A percentile compares a stretch with the other conserved stretches of the same genome.
Evolutionary conservation across 257 asterid species (phyloP).

Genomic region (Paulownia fortunei): DNA sequence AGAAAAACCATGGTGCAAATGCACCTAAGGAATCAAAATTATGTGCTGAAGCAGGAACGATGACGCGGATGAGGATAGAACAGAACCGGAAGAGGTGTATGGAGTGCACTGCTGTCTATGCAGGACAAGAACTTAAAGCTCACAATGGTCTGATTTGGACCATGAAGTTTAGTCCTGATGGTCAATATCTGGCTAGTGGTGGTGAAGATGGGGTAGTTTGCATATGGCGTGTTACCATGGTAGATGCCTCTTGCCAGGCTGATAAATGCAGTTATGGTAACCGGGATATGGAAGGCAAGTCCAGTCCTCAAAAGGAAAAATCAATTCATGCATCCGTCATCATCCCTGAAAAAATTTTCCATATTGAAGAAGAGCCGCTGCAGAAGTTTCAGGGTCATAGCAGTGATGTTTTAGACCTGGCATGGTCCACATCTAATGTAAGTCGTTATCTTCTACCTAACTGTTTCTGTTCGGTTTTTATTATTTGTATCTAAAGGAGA

Average conservation of each 20-base stretch:
- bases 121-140: constrained; percentile 65
- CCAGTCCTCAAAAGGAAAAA: constrained; percentile 29
- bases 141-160: constrained; percentile 71
- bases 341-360: constrained; percentile 69
- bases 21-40: constrained; percentile 26
- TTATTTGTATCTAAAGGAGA: constrained; percentile 5
- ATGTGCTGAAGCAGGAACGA: constrained; percentile 19
- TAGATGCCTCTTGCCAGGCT: constrained; percentile 36
- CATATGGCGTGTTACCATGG: constrained; percentile 56
- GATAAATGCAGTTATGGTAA: constrained; percentile 31
- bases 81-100: constrained; percentile 48
- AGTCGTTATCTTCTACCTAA: constrained; percentile 26
- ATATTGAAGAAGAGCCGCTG: constrained; percentile 58
- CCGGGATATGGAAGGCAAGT: constrained; percentile 16
- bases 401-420: constrained; percentile 67
- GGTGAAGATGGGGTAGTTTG: constrained; percentile 87
- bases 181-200: constrained; percentile 74
- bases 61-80: constrained; percentile 38
- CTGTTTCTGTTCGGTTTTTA: neutral
- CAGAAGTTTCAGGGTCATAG: constrained; percentile 64
- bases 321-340: constrained; percentile 37
- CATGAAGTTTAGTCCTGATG: constrained; percentile 85
- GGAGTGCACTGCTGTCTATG: constrained; percentile 61
- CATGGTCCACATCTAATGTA: constrained; percentile 91
- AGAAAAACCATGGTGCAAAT: constrained; percentile 33